Evolutionary conservation across 2,329 filamentous ascomycete genomes (phyloP).

Genomic region (Seiridium unicorne): DNA sequence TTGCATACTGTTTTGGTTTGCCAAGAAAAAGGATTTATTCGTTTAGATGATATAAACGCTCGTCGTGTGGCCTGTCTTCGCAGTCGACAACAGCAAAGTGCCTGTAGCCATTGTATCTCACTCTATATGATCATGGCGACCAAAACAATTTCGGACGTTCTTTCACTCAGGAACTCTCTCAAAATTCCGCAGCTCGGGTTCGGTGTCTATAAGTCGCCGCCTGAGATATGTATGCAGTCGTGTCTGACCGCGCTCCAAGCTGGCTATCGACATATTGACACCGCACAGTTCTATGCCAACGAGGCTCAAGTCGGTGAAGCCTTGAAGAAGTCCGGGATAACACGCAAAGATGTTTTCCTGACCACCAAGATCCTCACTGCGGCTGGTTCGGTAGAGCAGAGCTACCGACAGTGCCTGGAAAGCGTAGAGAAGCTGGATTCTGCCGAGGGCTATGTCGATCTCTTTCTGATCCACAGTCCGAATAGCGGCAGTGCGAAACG

Average conservation of each 20-base stretch:
- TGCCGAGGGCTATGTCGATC: slow-evolving; percentile 62
- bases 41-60: too few relatives aligned
- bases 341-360: slow-evolving; percentile 61
- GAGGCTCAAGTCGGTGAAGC: slow-evolving; percentile 66
- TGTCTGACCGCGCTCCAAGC: slow-evolving; percentile 54
- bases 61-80: too few relatives aligned
- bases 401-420: slow-evolving; percentile 56
- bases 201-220: slow-evolving; percentile 64
- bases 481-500: slow-evolving; percentile 50
- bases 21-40: too few relatives aligned
- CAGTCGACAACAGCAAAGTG: too few relatives aligned
- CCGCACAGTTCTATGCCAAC: slow-evolving; percentile 64
- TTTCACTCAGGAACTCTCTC: slow-evolving; percentile 47
- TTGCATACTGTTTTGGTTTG: too few relatives aligned
- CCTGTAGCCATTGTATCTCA: not conserved
- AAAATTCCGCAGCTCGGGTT: slow-evolving; percentile 68
- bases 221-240: slow-evolving; percentile 53
- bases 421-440: slow-evolving; percentile 62
- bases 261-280: slow-evolving; percentile 65
- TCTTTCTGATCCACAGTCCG: slow-evolving; percentile 65
- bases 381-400: slow-evolving; percentile 51
- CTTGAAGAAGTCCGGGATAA: slow-evolving; percentile 53
- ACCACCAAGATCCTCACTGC: slow-evolving; percentile 68
- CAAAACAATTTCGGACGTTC: slow-evolving; percentile 37
- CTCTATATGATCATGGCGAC: not conserved